These are phyloP conservation scores for Euphrasia confusa DNA, from an alignment of 257 asterid genomes.

Conservation along the genomic window DNA sequence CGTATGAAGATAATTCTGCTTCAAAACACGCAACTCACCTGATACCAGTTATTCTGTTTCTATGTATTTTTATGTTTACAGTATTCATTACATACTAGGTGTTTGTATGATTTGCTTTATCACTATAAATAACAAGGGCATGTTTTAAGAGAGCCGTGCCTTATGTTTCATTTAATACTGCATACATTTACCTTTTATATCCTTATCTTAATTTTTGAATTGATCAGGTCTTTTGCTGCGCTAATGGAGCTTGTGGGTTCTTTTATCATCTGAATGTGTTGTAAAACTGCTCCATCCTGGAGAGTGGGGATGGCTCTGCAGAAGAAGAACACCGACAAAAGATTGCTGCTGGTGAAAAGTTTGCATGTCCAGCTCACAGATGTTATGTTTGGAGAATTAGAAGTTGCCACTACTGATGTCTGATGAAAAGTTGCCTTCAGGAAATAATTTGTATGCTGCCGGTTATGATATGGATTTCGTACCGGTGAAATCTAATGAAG, in stretches of 20 bases:
- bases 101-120: constrained; percentile 5
- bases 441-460: constrained; percentile 33
- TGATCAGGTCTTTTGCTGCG: constrained; percentile 79
- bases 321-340: constrained; percentile 39
- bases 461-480: constrained; percentile 31
- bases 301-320: constrained; percentile 41
- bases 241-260: constrained; percentile 80
- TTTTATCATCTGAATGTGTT: constrained; percentile 82
- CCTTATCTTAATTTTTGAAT: constrained; percentile 9
- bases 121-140: neutral
- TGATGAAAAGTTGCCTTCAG: constrained; percentile 37
- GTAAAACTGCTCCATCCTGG: constrained; percentile 60
- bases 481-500: constrained; percentile 25
- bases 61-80: neutral
- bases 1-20: neutral
- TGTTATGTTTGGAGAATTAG: constrained; percentile 55
- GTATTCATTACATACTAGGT: neutral
- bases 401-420: constrained; percentile 64
- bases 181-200: constrained; percentile 1
- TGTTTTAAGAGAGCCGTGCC: neutral
- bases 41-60: neutral
- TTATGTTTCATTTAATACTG: neutral
- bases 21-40: neutral
- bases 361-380: constrained; percentile 77
- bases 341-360: constrained; percentile 69